Percentiles rank a stretch among this genome's conserved stretches.
Evolutionary conservation across 179 eudicot genomes (phyloP).

Genomic region (Silene noctiflora): DNA sequence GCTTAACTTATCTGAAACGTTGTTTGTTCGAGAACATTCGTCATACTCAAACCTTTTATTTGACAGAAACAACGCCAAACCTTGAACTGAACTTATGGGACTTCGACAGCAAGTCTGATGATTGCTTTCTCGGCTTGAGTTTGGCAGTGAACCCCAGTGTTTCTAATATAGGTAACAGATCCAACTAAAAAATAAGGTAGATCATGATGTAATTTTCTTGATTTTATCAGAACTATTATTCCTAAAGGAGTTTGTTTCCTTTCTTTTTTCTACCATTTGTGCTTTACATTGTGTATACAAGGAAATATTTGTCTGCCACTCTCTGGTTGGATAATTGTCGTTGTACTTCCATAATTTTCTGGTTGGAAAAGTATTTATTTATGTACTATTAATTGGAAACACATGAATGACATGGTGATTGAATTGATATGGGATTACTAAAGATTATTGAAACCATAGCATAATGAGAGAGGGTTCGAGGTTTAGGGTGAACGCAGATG

Average conservation of each 20-base stretch:
- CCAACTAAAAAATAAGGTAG: not conserved
- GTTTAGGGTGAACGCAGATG: too few relatives aligned
- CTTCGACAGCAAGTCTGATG: conserved; percentile 68
- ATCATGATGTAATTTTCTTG: not conserved
- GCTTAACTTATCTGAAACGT: not conserved
- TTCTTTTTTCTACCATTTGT: too few relatives aligned
- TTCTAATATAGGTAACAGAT: conserved; percentile 53
- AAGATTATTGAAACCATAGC: too few relatives aligned
- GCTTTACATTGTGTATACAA: not conserved
- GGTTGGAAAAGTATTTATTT: not conserved
- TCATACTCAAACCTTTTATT: not conserved
- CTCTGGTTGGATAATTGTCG: not conserved
- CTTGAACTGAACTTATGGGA: conserved; percentile 94
- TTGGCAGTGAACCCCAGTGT: conserved; percentile 82
- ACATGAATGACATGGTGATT: not conserved
- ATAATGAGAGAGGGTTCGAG: too few relatives aligned
- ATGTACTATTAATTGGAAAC: not conserved
- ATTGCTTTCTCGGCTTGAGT: conserved; percentile 87
- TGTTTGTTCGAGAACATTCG: conserved; percentile 3
- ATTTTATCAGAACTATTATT: not conserved
- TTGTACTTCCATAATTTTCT: not conserved
- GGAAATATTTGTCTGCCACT: not conserved
- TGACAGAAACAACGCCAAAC: conserved; percentile 64
- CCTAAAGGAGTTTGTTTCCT: too few relatives aligned
- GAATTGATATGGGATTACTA: not conserved